Base-by-base conservation (phyloP, 1,139 yeast genomes). In the Saccharomyces hybrid region DNA sequence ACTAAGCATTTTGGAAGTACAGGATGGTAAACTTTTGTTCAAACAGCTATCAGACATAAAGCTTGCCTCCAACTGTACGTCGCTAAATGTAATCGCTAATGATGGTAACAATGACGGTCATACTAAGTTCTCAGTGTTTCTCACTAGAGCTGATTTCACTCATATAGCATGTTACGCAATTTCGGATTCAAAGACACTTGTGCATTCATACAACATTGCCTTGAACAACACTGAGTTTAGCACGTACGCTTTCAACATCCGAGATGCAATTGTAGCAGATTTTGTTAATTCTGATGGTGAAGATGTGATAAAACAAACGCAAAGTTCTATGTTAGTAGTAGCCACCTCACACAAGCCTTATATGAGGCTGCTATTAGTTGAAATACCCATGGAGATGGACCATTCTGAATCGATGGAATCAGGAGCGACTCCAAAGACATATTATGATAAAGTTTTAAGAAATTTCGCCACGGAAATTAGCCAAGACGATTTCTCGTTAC, bases 321-420 rank as follows among this genome's bases (percentile, higher is more conserved):
- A 56, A 13, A 56, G 64, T 4, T 74, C 76, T 5, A 60, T 74
- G 56, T 61, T 82, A 19, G 81, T 81, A 0, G 77, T 83, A 1
- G 88, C 83, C 0, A 88, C 96, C 0, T 83, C 90, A 1, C 93
- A 87, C 61, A 79, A 80, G 29, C 96, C 96, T 2, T 85, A 76
- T 63, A 82, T 86, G 88, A 70, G 95, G 58, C 62, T 86, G 9
- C 75, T 87, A 2, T 67, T 83, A 0, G 75, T 81, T 0, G 63
- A 74, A 23, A 58, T 80, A n/a, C 80, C 80, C 1, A 38, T 38
- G 26, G 29, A 16, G 14, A 44, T 13, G 2, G 23, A 16, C 11
- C 42, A 38, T 14, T 38, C 5, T 2, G 23, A 38, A 7, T 38
- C n/a, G 13, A 29, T 7, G 19, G 13, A 13, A 19, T 23, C 23